Evolutionary conservation across 2,329 filamentous ascomycete genomes (phyloP), one percentile per base, ranked within the genome.

Genomic region (Kalaharituber pfeilii): DNA sequence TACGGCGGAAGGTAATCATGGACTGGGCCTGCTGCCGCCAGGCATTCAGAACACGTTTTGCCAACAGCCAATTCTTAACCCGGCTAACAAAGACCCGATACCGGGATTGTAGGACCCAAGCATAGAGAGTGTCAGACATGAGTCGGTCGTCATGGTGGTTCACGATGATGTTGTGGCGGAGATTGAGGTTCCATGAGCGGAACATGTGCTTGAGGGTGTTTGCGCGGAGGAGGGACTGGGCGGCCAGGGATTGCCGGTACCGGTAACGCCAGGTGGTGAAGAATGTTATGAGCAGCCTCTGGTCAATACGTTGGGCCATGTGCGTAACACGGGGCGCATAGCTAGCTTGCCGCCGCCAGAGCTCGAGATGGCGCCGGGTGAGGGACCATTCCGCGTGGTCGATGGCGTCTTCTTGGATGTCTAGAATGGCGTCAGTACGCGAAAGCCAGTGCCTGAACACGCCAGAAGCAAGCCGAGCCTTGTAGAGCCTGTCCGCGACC

Each of bases 351-450:
- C 53, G 54, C n/a, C 55, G 52, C 59, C 59, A 61, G 11, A 18
- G 27, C n/a, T 55, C 51, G 22, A 61, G 58, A 13, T 53, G 42
- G 2, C 47, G 30, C 27, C 55, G 50, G 18, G 51, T 54, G 24
- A 56, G 49, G 13, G 47, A 52, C 59, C 56, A 60, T 24, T 60
- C 58, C 20, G 28, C 42, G 50, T 61, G 56, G 36, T 61, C 55
- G 24, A 36, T 25, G 2, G 59, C 58, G 6, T 49, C 42, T 9
- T 50, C 59, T 26, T 57, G 44, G 1, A 59, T 42, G 22, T 60
- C 59, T 15, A 61, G 30, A 30, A 49, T 53, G 33, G 47, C 22
- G 24, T 59, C 49, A 5, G 58, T 61, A 4, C 52, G 54, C 26
- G 54, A 51, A 5, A 57, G 53, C 59, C 59, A 61, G 13, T 26